Evolutionary conservation across 768 basidiomycete genomes (phyloP).

Genomic region (Auriscalpium microsporum): DNA sequence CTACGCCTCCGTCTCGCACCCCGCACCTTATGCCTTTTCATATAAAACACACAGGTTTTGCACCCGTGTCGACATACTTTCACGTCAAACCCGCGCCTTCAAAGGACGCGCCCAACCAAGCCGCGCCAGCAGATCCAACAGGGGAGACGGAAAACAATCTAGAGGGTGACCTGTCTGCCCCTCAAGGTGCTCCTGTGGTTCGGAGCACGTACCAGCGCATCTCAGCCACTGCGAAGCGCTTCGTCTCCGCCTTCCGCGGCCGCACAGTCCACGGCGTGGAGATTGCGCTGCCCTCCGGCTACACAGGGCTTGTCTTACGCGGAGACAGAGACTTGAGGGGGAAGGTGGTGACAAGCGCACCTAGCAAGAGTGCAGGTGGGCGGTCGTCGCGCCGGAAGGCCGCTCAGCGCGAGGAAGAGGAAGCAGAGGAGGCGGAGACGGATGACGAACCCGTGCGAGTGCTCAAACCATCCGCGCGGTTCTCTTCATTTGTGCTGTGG

Average conservation of each 20-base stretch:
- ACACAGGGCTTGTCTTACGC: conserved; percentile 55
- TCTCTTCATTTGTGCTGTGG: conserved; percentile 69
- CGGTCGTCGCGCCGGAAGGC: conserved; percentile 18
- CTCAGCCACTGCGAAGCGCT: conserved; percentile 26
- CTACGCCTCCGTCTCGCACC: background rate
- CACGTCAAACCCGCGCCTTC: conserved; percentile 35
- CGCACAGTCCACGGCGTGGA: conserved; percentile 61
- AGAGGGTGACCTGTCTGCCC: background rate
- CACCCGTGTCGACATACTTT: conserved; percentile 70
- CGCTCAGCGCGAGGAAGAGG: conserved; percentile 19
- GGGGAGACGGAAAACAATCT: background rate
- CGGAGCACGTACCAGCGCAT: conserved; percentile 1
- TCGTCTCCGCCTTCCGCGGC: conserved; percentile 65
- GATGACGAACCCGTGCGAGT: conserved; percentile 21
- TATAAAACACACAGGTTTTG: conserved; percentile 60
- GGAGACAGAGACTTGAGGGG: conserved; percentile 17
- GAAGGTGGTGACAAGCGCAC: conserved; percentile 12
- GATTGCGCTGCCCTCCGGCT: conserved; percentile 56
- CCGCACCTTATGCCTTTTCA: conserved; percentile 83
- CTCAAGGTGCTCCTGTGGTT: background rate
- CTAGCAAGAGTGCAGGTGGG: conserved; percentile 18
- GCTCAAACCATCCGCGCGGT: conserved; percentile 44
- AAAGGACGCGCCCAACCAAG: background rate
- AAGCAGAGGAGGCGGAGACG: conserved; percentile 20
- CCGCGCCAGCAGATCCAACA: background rate